These are phyloP conservation scores for Echinochloa phyllopogon DNA, from an alignment of 176 grass and related monocot species.

Conservation along the genomic window DNA sequence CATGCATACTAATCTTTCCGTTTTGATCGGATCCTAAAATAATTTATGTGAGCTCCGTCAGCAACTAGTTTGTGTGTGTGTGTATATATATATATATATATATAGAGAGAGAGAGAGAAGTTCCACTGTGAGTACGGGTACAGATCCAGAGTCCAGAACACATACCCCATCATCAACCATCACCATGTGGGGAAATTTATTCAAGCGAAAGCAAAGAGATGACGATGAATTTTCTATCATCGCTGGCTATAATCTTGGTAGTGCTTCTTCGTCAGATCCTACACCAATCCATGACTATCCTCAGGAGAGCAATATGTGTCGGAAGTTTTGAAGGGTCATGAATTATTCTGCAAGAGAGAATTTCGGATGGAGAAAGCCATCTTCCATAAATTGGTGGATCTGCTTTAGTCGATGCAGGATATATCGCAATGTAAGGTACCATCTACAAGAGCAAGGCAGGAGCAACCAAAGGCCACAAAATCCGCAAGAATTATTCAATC, in stretches of 20 bases:
- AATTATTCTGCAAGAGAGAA: background rate
- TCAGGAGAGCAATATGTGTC: background rate
- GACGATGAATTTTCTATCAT: background rate
- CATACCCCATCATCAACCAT: background rate
- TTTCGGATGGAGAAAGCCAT: background rate
- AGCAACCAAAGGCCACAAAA: background rate
- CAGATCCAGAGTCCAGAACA: background rate
- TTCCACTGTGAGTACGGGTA: background rate
- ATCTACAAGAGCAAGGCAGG: background rate
- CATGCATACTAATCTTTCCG: background rate
- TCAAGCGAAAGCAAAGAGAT: background rate
- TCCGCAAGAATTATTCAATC: slow-evolving; percentile 1
- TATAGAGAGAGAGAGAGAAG: too few species aligned
- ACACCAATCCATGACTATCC: slow-evolving; percentile 1
- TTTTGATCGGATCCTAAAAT: background rate
- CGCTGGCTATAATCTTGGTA: background rate
- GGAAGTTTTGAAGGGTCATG: background rate
- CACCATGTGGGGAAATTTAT: background rate
- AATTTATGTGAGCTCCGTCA: background rate
- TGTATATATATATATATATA: too few species aligned
- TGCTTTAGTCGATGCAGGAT: slow-evolving; percentile 8
- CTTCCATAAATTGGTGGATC: background rate
- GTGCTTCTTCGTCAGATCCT: background rate
- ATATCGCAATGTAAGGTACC: background rate
- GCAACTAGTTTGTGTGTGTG: too few species aligned